Evolutionary conservation across 768 basidiomycete genomes (phyloP).

Genomic region (Mycena crocata): DNA sequence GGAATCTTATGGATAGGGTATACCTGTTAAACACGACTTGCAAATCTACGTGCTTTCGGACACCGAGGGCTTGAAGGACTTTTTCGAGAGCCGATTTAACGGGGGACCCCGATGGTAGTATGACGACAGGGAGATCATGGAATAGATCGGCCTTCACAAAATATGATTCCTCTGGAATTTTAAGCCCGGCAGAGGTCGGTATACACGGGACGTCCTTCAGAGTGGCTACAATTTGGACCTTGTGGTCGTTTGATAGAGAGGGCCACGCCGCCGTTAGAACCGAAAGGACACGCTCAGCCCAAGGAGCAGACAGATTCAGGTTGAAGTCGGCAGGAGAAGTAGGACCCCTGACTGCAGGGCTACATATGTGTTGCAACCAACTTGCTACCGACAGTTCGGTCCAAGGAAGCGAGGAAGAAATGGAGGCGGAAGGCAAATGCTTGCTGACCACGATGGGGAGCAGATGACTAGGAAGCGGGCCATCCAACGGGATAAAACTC

Average conservation of each 20-base stretch:
- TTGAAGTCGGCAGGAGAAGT: constrained; percentile 61
- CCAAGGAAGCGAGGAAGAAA: constrained; percentile 77
- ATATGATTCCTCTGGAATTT: constrained; percentile 78
- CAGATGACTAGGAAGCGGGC: constrained; percentile 80
- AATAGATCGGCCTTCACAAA: constrained; percentile 90
- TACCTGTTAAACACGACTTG: constrained; percentile 93
- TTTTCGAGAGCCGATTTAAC: constrained; percentile 82
- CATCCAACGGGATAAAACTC: constrained; percentile 74
- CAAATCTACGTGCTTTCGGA: constrained; percentile 91
- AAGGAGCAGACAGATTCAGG: constrained; percentile 71
- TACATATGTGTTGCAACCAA: constrained; percentile 79
- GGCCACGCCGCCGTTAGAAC: constrained; percentile 81
- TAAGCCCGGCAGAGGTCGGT: constrained; percentile 82
- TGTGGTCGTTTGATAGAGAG: constrained; percentile 61
- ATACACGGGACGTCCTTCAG: constrained; percentile 69
- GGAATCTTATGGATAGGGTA: constrained; percentile 17
- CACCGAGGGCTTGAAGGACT: constrained; percentile 78
- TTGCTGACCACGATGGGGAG: constrained; percentile 77
- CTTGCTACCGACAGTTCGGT: constrained; percentile 78
- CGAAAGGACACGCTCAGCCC: constrained; percentile 84
- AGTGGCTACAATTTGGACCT: constrained; percentile 59
- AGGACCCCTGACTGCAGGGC: constrained; percentile 53
- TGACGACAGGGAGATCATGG: constrained; percentile 86
- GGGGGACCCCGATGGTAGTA: constrained; percentile 68
- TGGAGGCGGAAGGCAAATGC: constrained; percentile 61